Evolutionary conservation across 768 basidiomycete genomes (phyloP).

Genomic region (Cantharellus anzutake): DNA sequence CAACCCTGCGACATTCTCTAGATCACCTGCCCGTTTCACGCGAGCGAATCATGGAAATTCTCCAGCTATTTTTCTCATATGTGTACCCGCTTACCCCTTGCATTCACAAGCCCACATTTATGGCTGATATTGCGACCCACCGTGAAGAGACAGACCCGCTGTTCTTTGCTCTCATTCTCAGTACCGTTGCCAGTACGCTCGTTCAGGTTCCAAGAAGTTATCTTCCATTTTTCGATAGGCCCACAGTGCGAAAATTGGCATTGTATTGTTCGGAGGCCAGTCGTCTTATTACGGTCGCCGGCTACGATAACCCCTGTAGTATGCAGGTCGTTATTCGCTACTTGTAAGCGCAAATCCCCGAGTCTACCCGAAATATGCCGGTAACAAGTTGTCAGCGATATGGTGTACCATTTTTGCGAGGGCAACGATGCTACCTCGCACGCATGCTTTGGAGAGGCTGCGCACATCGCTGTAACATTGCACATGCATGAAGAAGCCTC

Average conservation of each 20-base stretch:
- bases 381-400: conserved; percentile 33
- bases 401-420: conserved; percentile 74
- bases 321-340: conserved; percentile 78
- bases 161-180: conserved; percentile 83
- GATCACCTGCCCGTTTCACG: conserved; percentile 32
- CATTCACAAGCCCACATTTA: conserved; percentile 78
- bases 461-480: conserved; percentile 62
- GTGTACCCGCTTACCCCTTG: conserved; percentile 84
- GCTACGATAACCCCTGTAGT: conserved; percentile 68
- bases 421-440: conserved; percentile 77
- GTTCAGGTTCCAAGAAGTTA: conserved; percentile 80
- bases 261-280: conserved; percentile 68
- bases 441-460: conserved; percentile 74
- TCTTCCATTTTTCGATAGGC: conserved; percentile 54
- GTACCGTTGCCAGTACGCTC: conserved; percentile 68
- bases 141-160: conserved; percentile 77
- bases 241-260: conserved; percentile 68
- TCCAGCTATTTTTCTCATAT: conserved; percentile 83
- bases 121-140: conserved; percentile 66
- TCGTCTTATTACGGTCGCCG: conserved; percentile 56
- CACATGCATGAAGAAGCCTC: conserved; percentile 76
- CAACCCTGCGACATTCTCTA: not conserved
- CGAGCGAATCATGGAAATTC: conserved; percentile 62
- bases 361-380: not conserved
- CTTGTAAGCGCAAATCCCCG: conserved; percentile 28